These are phyloP conservation scores for Primulina huaijiensis DNA, from an alignment of 257 asterid species.

Conservation along the genomic window DNA sequence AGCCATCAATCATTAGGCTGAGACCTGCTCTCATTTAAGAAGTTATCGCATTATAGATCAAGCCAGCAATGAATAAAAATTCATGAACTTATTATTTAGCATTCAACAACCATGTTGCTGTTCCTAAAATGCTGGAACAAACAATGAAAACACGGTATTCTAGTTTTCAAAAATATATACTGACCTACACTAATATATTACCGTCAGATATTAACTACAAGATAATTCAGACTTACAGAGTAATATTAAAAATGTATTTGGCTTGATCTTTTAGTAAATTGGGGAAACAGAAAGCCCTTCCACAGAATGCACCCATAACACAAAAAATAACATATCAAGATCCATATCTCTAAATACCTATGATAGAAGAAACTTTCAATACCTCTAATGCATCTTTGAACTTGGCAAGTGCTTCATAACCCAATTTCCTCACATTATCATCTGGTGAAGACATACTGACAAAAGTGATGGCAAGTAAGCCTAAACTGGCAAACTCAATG, in stretches of 20 bases:
- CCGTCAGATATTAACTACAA: neutral
- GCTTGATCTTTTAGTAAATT: slow-evolving; percentile 3
- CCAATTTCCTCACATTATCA: slow-evolving; percentile 70
- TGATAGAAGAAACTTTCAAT: slow-evolving; percentile 21
- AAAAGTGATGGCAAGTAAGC: slow-evolving; percentile 78
- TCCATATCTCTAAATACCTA: neutral
- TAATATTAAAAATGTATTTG: neutral
- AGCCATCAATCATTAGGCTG: neutral
- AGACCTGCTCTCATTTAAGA: neutral
- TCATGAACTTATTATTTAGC: too few species aligned
- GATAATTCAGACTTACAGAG: neutral
- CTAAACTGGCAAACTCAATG: slow-evolving; percentile 78
- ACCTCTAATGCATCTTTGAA: slow-evolving; percentile 78
- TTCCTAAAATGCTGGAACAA: slow-evolving; percentile 1
- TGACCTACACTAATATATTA: neutral
- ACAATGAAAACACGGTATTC: neutral
- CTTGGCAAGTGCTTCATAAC: slow-evolving; percentile 64
- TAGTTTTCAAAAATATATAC: neutral
- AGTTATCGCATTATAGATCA: neutral
- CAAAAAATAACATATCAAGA: slow-evolving; percentile 18
- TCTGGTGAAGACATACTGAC: slow-evolving; percentile 80
- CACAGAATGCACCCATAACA: slow-evolving; percentile 16
- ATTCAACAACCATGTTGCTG: neutral
- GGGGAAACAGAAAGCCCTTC: slow-evolving; percentile 4
- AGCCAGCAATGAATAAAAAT: neutral